Evolutionary conservation across 768 basidiomycete species (phyloP).

Genomic region (Serendipita indica): DNA sequence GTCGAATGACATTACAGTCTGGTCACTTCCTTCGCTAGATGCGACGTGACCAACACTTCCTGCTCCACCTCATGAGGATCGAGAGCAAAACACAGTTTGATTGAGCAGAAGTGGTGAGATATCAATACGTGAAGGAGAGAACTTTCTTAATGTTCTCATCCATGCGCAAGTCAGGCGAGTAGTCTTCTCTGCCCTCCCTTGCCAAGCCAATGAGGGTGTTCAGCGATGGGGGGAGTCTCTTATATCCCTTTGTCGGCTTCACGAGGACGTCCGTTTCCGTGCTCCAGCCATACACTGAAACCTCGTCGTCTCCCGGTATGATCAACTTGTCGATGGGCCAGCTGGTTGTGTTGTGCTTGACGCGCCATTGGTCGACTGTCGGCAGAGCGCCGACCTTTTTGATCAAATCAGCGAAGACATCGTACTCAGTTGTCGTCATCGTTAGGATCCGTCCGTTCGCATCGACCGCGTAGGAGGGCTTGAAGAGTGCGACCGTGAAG

Average conservation of each 20-base stretch:
- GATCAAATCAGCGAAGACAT: neutral
- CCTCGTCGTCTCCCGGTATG: neutral
- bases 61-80: too few relatives aligned
- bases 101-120: too few relatives aligned
- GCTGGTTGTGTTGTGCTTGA: neutral
- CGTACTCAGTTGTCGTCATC: conserved; percentile 6
- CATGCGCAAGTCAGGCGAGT: neutral
- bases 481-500: conserved; percentile 11
- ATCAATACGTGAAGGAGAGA: neutral
- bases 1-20: too few relatives aligned
- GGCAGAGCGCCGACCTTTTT: neutral
- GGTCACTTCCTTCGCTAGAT: too few relatives aligned
- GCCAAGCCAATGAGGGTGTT: neutral
- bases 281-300: neutral
- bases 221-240: neutral
- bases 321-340: neutral
- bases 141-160: neutral
- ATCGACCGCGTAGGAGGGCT: conserved; percentile 4
- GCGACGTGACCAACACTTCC: too few relatives aligned
- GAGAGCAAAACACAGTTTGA: too few relatives aligned
- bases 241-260: neutral
- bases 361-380: neutral
- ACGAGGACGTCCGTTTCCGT: neutral
- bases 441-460: neutral
- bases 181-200: neutral